These are phyloP conservation scores for Polygonum maritimum DNA, from an alignment of 148 eudicot genomes.

Conservation along the genomic window DNA sequence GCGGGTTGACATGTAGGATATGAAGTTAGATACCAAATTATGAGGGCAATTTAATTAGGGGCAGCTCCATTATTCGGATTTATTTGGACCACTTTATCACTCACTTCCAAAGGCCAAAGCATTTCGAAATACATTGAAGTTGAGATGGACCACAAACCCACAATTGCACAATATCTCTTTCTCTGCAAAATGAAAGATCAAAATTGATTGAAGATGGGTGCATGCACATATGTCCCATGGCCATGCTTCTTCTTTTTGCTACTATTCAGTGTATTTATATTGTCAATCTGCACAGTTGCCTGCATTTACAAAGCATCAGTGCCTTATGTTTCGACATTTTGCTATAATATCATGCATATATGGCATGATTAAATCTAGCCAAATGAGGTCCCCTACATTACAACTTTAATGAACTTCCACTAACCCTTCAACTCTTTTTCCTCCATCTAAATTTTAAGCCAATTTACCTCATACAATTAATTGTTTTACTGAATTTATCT, in stretches of 20 bases:
- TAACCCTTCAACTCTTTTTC: too few species aligned
- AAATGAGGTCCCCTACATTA: constrained; percentile 16
- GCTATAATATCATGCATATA: neutral
- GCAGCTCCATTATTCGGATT: neutral
- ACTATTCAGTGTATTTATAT: neutral
- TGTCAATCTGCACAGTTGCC: constrained; percentile 8
- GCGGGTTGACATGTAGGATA: neutral
- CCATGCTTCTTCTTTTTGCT: neutral
- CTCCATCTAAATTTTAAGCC: too few species aligned
- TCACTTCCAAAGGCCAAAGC: constrained; percentile 14
- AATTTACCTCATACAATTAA: too few species aligned
- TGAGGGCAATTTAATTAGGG: constrained; percentile 7
- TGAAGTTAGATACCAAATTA: constrained; percentile 3
- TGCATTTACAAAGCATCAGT: constrained; percentile 6
- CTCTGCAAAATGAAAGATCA: neutral
- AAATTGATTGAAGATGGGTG: neutral
- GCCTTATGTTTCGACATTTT: constrained; percentile 8
- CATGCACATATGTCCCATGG: neutral
- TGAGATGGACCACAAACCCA: constrained; percentile 28
- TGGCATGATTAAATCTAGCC: constrained; percentile 10
- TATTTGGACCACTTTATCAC: constrained; percentile 32
- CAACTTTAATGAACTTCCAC: too few species aligned
- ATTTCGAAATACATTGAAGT: neutral
- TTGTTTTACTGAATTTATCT: too few species aligned
- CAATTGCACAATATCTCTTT: neutral